phyloP scores from a whole-genome alignment of 371 early-diverging fungal genomes.

The Thermomucor indicae-seudaticae region DNA sequence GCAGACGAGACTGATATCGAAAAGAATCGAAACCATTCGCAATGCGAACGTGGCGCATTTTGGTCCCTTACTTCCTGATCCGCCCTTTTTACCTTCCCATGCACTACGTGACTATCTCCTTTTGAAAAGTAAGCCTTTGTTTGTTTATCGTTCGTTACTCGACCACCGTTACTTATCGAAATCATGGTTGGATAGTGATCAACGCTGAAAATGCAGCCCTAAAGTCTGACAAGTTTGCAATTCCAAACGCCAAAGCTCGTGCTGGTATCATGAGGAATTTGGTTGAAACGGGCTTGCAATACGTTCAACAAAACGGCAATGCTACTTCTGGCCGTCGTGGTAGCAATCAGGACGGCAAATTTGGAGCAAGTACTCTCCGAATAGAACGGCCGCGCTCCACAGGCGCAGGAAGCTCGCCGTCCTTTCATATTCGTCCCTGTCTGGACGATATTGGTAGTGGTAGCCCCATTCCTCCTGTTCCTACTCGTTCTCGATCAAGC shows the following conservation, averaged over 20 bases:
- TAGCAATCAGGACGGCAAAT: too few relatives aligned
- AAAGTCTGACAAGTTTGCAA: constrained; percentile 59
- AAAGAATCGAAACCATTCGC: constrained; percentile 45
- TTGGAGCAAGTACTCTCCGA: too few relatives aligned
- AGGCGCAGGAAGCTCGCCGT: too few relatives aligned
- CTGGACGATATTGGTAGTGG: too few relatives aligned
- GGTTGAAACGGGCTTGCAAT: too few relatives aligned
- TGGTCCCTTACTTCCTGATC: constrained; percentile 60
- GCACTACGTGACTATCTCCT: constrained; percentile 51
- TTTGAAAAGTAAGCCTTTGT: constrained; percentile 37
- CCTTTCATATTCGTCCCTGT: too few relatives aligned
- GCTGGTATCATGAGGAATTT: constrained; percentile 28
- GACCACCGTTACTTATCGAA: background rate
- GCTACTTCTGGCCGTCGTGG: too few relatives aligned
- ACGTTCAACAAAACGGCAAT: too few relatives aligned
- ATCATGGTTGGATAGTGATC: constrained; percentile 55
- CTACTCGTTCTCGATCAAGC: background rate
- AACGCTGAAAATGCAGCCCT: constrained; percentile 77
- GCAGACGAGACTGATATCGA: background rate
- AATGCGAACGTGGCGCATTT: constrained; percentile 61
- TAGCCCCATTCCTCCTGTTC: background rate
- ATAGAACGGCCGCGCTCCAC: background rate
- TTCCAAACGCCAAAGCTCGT: constrained; percentile 52
- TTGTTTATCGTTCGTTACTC: background rate
- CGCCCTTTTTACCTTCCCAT: constrained; percentile 50